phyloP scores from a whole-genome alignment of 495 filamentous ascomycete genomes.

The Penicillium bovifimosum region DNA sequence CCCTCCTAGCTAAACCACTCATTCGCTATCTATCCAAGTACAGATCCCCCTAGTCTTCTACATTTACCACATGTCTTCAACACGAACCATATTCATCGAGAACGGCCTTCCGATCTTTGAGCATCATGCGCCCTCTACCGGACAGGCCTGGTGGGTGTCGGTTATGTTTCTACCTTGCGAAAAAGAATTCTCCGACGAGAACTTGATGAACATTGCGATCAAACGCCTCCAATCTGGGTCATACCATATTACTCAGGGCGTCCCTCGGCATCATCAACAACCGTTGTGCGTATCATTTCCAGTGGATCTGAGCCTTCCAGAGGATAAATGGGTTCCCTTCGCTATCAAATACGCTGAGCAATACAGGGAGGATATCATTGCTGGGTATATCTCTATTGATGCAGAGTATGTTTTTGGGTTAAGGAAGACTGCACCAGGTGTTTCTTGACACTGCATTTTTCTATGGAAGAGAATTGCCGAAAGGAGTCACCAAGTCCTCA shows the following conservation, averaged over 20 bases:
- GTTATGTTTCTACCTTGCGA: neutral
- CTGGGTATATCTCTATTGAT: neutral
- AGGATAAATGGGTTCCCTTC: neutral
- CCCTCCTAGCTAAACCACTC: too few species aligned
- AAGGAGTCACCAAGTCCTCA: too few species aligned
- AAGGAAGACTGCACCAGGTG: neutral
- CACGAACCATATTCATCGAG: neutral
- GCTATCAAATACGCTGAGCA: neutral
- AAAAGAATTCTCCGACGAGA: neutral
- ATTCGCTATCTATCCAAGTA: neutral
- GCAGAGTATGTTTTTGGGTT: neutral
- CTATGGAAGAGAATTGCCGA: too few species aligned
- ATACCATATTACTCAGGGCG: neutral
- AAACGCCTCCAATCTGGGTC: neutral
- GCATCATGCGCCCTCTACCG: neutral
- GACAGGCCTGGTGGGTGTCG: neutral
- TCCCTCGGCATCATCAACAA: neutral
- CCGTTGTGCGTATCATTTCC: neutral
- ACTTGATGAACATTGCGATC: neutral
- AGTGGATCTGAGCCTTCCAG: neutral
- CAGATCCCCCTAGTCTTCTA: too few species aligned
- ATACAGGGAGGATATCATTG: neutral
- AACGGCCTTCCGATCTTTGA: neutral
- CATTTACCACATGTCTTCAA: neutral
- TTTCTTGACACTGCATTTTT: neutral